phyloP scores from a whole-genome alignment of 2,329 filamentous ascomycete genomes.

The Sphaceloma murrayae region DNA sequence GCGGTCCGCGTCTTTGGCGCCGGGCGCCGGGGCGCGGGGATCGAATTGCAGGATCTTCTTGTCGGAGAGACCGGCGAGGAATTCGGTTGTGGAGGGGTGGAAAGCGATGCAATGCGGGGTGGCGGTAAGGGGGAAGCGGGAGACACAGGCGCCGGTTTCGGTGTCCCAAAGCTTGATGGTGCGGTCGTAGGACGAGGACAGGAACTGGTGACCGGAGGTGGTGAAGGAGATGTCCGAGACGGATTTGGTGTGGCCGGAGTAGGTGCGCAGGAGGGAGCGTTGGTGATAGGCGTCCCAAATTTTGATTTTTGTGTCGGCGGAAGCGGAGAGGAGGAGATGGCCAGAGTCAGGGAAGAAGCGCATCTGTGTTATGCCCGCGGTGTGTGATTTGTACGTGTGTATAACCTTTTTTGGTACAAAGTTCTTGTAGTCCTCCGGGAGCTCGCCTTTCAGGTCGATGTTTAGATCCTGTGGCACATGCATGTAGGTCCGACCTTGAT shows the following conservation, averaged over 20 bases:
- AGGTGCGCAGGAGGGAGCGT: conserved; percentile 81
- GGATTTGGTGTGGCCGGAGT: conserved; percentile 79
- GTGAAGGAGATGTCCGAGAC: conserved; percentile 88
- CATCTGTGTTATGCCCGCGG: conserved; percentile 75
- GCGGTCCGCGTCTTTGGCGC: conserved; percentile 12
- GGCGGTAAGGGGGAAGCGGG: conserved; percentile 85
- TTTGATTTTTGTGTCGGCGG: conserved; percentile 82
- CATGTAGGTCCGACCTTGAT: conserved; percentile 95
- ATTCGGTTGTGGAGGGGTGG: conserved; percentile 83
- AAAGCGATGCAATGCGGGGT: conserved; percentile 92
- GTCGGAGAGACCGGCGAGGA: conserved; percentile 92
- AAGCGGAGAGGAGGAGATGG: conserved; percentile 80
- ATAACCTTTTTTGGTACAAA: conserved; percentile 91
- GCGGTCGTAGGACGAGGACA: conserved; percentile 86
- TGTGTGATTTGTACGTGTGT: conserved; percentile 72
- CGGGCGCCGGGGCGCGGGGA: conserved; percentile 54
- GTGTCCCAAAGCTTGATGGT: conserved; percentile 72
- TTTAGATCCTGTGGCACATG: conserved; percentile 88
- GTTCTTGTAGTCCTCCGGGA: conserved; percentile 71
- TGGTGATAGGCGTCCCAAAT: conserved; percentile 92
- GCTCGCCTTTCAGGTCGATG: conserved; percentile 72
- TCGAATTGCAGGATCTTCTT: conserved; percentile 99
- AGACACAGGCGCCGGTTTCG: conserved; percentile 80
- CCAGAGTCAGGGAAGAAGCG: conserved; percentile 84
- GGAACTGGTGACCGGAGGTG: conserved; percentile 68